Base-by-base conservation (phyloP, 2,329 filamentous ascomycete species). In the Camptophora hylomeconis region DNA sequence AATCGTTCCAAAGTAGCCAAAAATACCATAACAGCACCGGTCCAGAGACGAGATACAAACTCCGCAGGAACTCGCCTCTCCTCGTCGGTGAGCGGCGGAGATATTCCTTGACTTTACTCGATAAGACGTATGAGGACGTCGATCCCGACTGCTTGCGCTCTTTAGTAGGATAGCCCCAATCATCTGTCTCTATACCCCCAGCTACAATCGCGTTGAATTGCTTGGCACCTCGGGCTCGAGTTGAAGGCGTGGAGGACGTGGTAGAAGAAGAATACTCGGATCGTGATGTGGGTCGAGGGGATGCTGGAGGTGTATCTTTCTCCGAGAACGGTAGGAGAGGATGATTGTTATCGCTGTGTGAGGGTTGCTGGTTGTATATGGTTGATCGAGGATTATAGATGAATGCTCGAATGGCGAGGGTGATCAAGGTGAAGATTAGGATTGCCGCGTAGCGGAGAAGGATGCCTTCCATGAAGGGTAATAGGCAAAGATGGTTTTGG, bases 401-500 rank as follows among this genome's bases (percentile, higher is more conserved):
- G 5, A 39, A 6, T 5, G 38, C 20, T 15, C 21, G 12, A 7
- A 54, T 32, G n/a, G 46, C 36, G 22, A 49, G 54, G 5, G 63
- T 31, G 11, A 58, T 10, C 0, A 74, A 31, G 1, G 68, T 73
- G 20, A 72, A 33, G 6, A 49, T 62, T 1, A 77, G 60, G 10
- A 89, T 61, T 16, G 67, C 58, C 18, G 64, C 71, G 49, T 98
- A 98, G 32, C 71, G 69, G 37, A 89, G 72, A 53, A 87, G 92
- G 5, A 84, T 86, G 27, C 69, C 69, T 7, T 94, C 62, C 52
- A 94, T 84, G 51, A 87, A 83, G 0, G 89, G 89, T 6, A 95
- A 65, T 2, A 98, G 68, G 49, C 89, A 98, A 2, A 95, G 69
- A 40, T 92, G 81, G 1, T 81, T 89, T 55, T 95, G 82, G 3